Evolutionary conservation across 305 asterid genomes (phyloP).

Genomic region (Fraxinus floribunda): DNA sequence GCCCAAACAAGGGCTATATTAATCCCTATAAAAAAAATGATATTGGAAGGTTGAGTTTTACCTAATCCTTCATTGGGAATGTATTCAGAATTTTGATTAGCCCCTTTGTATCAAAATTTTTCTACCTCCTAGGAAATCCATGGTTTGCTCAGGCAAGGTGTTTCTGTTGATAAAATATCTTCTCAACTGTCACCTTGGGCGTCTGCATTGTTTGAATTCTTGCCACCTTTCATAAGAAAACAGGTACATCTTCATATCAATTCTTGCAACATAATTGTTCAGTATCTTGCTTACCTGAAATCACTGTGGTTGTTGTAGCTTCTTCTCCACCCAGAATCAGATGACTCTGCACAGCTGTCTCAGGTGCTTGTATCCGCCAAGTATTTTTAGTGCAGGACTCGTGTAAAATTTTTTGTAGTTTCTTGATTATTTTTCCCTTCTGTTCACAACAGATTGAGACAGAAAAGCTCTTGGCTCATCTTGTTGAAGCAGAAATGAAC

Average conservation of each 20-base stretch:
- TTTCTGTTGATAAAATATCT: conserved; percentile 78
- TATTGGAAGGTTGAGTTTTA: neutral
- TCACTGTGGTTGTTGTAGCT: conserved; percentile 50
- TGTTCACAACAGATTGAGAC: conserved; percentile 74
- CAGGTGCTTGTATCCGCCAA: conserved; percentile 52
- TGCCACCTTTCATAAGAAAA: conserved; percentile 81
- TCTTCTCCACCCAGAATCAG: conserved; percentile 91
- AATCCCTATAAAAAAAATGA: neutral
- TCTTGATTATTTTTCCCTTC: conserved; percentile 13
- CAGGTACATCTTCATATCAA: conserved; percentile 49
- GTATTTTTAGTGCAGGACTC: conserved; percentile 2
- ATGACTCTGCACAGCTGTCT: conserved; percentile 97
- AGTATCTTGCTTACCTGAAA: conserved; percentile 25
- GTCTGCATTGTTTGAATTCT: conserved; percentile 84
- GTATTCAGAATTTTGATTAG: conserved; percentile 11
- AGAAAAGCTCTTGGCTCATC: conserved; percentile 92
- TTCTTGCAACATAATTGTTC: neutral
- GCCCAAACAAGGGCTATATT: too few relatives aligned
- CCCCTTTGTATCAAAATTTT: neutral
- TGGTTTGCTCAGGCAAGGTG: conserved; percentile 78
- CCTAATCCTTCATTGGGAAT: neutral
- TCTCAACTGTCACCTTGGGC: conserved; percentile 98
- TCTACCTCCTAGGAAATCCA: conserved; percentile 73
- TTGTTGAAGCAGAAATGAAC: conserved; percentile 92
- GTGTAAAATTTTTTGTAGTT: neutral